Conservation (phyloP, 176 grass and related monocot genomes). For the Ensete ventricosum region DNA sequence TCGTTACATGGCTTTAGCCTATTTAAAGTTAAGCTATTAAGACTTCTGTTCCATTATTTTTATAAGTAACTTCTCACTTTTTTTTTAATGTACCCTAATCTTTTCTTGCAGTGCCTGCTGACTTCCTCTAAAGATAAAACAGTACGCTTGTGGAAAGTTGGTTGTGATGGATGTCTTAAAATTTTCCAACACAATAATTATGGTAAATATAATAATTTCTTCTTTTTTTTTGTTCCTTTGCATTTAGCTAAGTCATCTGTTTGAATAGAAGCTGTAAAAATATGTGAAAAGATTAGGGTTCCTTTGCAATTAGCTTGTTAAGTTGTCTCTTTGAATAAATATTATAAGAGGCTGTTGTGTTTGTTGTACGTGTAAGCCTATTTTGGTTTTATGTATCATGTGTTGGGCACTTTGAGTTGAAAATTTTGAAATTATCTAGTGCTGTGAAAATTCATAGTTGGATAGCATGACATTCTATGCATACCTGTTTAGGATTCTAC, state of each 20-base stretch:
- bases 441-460: not conserved
- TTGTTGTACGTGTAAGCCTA: not conserved
- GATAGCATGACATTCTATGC: not conserved
- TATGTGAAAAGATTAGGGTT: too few relatives aligned
- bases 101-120: constrained; percentile 56
- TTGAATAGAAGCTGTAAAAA: too few relatives aligned
- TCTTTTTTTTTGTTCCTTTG: not conserved
- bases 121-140: constrained; percentile 93
- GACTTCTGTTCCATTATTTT: not conserved
- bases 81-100: not conserved
- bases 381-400: not conserved
- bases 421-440: not conserved
- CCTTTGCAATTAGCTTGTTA: too few relatives aligned
- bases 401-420: not conserved
- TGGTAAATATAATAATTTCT: constrained; percentile 32
- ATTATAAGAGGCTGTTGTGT: too few relatives aligned
- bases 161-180: constrained; percentile 51
- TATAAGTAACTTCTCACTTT: not conserved
- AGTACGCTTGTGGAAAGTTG: constrained; percentile 85
- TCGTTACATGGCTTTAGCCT: not conserved
- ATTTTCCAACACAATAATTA: constrained; percentile 77
- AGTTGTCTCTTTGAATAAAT: too few relatives aligned
- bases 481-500: not conserved
- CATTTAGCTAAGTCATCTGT: too few relatives aligned
- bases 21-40: not conserved